These are phyloP conservation scores for Metarhizium guizhouense DNA, from an alignment of 2,329 filamentous ascomycete species.

Conservation along the genomic window DNA sequence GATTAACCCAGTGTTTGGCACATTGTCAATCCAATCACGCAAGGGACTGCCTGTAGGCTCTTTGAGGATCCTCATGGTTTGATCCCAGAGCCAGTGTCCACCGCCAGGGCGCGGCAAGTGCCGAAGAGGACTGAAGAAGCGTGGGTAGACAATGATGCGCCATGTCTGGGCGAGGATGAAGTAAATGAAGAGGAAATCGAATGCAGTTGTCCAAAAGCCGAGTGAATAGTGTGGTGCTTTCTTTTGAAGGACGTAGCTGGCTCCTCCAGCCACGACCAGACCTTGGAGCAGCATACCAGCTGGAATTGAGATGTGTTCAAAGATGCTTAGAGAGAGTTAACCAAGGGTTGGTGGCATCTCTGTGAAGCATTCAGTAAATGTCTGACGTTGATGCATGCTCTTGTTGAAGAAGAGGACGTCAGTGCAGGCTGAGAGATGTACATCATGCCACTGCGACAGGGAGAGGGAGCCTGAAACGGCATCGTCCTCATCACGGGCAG, in stretches of 20 bases:
- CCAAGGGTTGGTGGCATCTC: too few species aligned
- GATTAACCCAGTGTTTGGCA: not conserved
- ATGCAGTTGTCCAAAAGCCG: not conserved
- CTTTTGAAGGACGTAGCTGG: not conserved
- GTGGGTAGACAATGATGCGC: slow-evolving; percentile 11
- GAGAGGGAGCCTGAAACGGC: too few species aligned
- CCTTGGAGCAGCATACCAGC: not conserved
- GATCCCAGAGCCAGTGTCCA: slow-evolving; percentile 38
- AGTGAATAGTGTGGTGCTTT: not conserved
- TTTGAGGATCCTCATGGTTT: not conserved
- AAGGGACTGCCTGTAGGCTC: not conserved
- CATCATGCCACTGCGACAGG: too few species aligned
- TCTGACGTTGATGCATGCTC: too few species aligned
- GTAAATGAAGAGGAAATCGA: not conserved
- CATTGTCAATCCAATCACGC: not conserved
- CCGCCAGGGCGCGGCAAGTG: slow-evolving; percentile 6
- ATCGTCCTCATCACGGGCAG: too few species aligned
- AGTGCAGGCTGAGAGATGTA: too few species aligned
- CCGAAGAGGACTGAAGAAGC: slow-evolving; percentile 13
- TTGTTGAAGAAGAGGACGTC: too few species aligned
- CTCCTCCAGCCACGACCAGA: not conserved
- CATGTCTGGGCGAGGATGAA: slow-evolving; percentile 13
- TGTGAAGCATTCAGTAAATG: too few species aligned
- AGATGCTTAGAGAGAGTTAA: too few species aligned
- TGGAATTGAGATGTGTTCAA: too few species aligned